Base-by-base conservation (phyloP, 345 rosid genomes). In the Gossypioides kirkii region DNA sequence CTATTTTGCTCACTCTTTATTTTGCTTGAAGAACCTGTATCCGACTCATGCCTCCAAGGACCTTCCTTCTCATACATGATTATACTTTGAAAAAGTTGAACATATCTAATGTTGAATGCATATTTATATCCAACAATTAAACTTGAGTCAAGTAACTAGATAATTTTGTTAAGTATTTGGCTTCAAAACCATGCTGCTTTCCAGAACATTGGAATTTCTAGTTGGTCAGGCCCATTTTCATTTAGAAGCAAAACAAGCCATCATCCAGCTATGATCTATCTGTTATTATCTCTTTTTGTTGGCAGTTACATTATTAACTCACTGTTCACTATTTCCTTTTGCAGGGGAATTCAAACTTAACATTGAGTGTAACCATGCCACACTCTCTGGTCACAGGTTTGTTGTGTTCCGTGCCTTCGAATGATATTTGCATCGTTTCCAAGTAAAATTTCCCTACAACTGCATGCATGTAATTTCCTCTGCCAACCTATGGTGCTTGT, bases 281-380 rank as follows among this genome's bases (percentile, higher is more conserved):
- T 47, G 1, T n/a, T 38, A 11, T 53, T 18, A 3, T 49, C 43
- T 26, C 8, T 25, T 10, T 26, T 5, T 0, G 11, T 11, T 2
- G 61, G 73, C n/a, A 1, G 47, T 36, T 60, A 2, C 6, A 23
- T 63, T 45, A 16, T 71, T 23, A 9, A 53, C 22, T 52, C 3
- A 54, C n/a, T 56, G 4, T 69, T 36, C 8, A 47, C 20, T 22
- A 43, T 73, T 60, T 74, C 26, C 4, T 74, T 60, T 54, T 79
- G 69, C 74, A 84, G 97, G 82, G 17, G 99, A 87, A 77, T 89
- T 90, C 67, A 91, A 91, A 79, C 89, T 92, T 61, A 95, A 92
- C 80, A 87, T 95, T 46, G 98, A 95, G 77, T 89, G 98, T 73
- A 91, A 95, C 87, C 99, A 95, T 45, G 98, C 97, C n/a, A 95